Evolutionary conservation across 148 eudicot species (phyloP).

Genomic region (Polygonum maritimum): DNA sequence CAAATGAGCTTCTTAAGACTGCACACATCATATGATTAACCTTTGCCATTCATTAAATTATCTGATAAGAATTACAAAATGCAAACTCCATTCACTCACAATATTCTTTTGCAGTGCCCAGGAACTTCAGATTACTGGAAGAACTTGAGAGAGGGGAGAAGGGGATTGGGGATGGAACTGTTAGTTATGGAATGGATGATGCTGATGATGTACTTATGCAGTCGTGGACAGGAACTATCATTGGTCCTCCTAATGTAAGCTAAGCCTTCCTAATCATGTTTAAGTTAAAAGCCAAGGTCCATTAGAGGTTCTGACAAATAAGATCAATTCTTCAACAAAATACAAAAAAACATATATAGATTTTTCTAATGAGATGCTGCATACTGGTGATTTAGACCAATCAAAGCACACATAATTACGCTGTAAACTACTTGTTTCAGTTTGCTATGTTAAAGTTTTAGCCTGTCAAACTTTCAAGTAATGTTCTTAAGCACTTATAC

Average conservation of each 20-base stretch:
- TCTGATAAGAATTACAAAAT: not conserved
- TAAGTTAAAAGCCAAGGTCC: not conserved
- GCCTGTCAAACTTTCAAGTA: too few species aligned
- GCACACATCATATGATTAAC: not conserved
- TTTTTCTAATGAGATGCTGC: not conserved
- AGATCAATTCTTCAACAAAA: not conserved
- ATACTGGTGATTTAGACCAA: too few species aligned
- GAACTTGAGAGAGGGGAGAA: constrained; percentile 74
- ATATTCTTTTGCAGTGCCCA: constrained; percentile 37
- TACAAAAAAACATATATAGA: not conserved
- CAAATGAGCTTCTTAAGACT: too few species aligned
- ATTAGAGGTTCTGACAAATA: not conserved
- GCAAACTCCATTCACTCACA: not conserved
- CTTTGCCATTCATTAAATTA: not conserved
- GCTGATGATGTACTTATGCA: constrained; percentile 63
- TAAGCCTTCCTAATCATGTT: not conserved
- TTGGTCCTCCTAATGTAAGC: constrained; percentile 57
- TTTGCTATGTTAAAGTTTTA: too few species aligned
- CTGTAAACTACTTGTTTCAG: too few species aligned
- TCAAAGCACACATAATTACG: too few species aligned
- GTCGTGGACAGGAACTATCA: constrained; percentile 66
- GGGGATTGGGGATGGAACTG: constrained; percentile 70
- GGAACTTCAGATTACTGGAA: constrained; percentile 60
- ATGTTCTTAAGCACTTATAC: not conserved
- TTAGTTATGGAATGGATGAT: constrained; percentile 75